A percentile compares a stretch with the other conserved stretches of the same genome.
These are phyloP conservation scores for Phaeoacremonium minimum DNA, from an alignment of 2,329 filamentous ascomycete genomes.

Conservation along the genomic window DNA sequence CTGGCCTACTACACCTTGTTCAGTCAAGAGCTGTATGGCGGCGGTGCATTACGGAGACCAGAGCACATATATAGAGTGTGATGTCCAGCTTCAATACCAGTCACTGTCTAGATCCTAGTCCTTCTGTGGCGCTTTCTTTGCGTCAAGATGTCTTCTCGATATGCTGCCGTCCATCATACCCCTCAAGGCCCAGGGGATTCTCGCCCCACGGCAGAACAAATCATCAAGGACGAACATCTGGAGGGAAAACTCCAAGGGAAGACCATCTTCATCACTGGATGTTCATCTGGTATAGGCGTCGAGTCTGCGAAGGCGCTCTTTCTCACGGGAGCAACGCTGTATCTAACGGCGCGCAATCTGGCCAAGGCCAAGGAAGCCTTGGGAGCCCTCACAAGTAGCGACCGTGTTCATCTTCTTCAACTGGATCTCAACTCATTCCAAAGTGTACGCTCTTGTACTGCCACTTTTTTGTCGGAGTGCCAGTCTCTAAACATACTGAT, in stretches of 20 bases:
- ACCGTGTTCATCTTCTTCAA: constrained; percentile 27
- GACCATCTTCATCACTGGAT: constrained; percentile 34
- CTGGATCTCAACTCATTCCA: constrained; percentile 23
- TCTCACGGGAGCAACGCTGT: constrained; percentile 36
- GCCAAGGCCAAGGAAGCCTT: constrained; percentile 6
- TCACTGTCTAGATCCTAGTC: too few species aligned
- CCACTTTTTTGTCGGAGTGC: constrained; percentile 13
- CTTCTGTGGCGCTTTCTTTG: neutral
- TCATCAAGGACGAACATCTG: constrained; percentile 26
- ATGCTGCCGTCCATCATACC: constrained; percentile 6
- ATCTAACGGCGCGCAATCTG: neutral
- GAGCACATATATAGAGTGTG: too few species aligned
- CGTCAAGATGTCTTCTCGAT: constrained; percentile 1
- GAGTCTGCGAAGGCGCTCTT: constrained; percentile 34
- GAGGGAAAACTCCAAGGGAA: constrained; percentile 26
- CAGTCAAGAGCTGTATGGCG: too few species aligned
- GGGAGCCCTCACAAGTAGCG: constrained; percentile 9
- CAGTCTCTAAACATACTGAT: constrained; percentile 25
- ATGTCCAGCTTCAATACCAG: too few species aligned
- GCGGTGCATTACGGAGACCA: too few species aligned
- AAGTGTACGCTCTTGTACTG: constrained; percentile 22
- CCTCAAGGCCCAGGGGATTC: constrained; percentile 26
- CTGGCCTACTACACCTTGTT: too few species aligned
- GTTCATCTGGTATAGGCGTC: constrained; percentile 32
- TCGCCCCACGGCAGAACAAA: constrained; percentile 29